phyloP scores from a whole-genome alignment of 768 basidiomycete species.

The Phylloporus rhodoxanthus region DNA sequence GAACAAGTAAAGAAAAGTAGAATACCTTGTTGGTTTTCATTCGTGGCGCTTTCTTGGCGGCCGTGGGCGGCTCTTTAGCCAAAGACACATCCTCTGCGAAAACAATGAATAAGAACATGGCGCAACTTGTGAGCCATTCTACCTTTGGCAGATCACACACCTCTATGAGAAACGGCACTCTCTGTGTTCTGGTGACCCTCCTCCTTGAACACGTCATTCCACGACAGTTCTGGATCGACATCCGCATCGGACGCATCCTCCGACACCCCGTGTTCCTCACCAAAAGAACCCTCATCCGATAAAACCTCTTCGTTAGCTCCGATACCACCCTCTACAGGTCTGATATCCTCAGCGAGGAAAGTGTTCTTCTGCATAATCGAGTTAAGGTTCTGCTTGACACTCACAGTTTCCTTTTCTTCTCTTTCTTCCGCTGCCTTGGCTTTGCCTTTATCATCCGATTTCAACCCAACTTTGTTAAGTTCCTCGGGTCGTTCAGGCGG shows the following conservation, averaged over 20 bases:
- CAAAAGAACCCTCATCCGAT: constrained; percentile 31
- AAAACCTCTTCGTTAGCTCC: constrained; percentile 29
- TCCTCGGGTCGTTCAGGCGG: constrained; percentile 81
- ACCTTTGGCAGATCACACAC: constrained; percentile 14
- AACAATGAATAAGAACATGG: background rate
- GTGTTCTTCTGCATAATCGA: constrained; percentile 86
- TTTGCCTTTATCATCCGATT: constrained; percentile 48
- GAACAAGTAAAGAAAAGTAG: background rate
- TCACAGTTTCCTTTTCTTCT: constrained; percentile 38
- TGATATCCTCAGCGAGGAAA: constrained; percentile 81
- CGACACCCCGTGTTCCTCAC: constrained; percentile 38
- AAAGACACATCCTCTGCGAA: constrained; percentile 25
- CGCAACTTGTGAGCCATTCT: constrained; percentile 13
- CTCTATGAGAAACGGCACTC: constrained; percentile 11
- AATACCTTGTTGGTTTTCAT: constrained; percentile 91
- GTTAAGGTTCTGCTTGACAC: constrained; percentile 82
- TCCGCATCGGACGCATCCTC: constrained; percentile 28
- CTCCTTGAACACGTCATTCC: constrained; percentile 84
- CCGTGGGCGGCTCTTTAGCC: constrained; percentile 32
- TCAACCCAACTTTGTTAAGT: constrained; percentile 55
- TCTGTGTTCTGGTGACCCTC: constrained; percentile 25
- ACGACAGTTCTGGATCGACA: constrained; percentile 55
- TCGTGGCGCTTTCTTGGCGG: constrained; percentile 57
- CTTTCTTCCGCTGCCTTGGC: constrained; percentile 31
- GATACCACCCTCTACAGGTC: constrained; percentile 51